A percentile compares a stretch with the other conserved stretches of the same genome.
phyloP scores from a whole-genome alignment of 179 eudicot species.

The Pouteria campechiana region DNA sequence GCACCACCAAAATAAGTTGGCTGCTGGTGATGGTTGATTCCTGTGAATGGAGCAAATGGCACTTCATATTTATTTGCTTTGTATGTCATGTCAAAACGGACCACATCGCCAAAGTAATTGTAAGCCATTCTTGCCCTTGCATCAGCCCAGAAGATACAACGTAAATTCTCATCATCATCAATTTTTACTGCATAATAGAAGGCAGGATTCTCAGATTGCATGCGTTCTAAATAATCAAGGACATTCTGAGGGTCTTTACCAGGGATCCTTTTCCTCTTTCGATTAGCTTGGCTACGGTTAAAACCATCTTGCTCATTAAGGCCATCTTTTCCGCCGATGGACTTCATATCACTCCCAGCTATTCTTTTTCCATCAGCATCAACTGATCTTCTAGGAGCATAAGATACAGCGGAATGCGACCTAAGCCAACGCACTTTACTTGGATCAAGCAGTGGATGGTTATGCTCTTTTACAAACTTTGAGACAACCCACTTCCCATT shows the following conservation, averaged over 20 bases:
- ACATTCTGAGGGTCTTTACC: slow-evolving; percentile 86
- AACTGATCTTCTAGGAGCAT: too few relatives aligned
- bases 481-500: too few relatives aligned
- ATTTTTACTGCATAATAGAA: slow-evolving; percentile 87
- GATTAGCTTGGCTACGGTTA: slow-evolving; percentile 23
- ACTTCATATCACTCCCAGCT: too few relatives aligned
- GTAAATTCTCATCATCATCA: slow-evolving; percentile 71
- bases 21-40: slow-evolving; percentile 84
- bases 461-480: too few relatives aligned
- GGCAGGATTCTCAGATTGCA: slow-evolving; percentile 94
- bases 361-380: too few relatives aligned
- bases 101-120: slow-evolving; percentile 68
- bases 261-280: slow-evolving; percentile 38
- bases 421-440: too few relatives aligned
- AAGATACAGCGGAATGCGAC: too few relatives aligned
- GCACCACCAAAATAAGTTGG: slow-evolving; percentile 71
- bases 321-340: too few relatives aligned
- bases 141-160: slow-evolving; percentile 85
- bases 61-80: slow-evolving; percentile 56
- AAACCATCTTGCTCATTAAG: too few relatives aligned
- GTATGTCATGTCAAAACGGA: slow-evolving; percentile 56
- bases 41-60: slow-evolving; percentile 76
- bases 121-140: slow-evolving; percentile 79
- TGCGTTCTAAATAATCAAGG: slow-evolving; percentile 71
- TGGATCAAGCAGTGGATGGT: too few relatives aligned